phyloP scores from a whole-genome alignment of 2,329 filamentous ascomycete species.

The Xylariaceae sp. region DNA sequence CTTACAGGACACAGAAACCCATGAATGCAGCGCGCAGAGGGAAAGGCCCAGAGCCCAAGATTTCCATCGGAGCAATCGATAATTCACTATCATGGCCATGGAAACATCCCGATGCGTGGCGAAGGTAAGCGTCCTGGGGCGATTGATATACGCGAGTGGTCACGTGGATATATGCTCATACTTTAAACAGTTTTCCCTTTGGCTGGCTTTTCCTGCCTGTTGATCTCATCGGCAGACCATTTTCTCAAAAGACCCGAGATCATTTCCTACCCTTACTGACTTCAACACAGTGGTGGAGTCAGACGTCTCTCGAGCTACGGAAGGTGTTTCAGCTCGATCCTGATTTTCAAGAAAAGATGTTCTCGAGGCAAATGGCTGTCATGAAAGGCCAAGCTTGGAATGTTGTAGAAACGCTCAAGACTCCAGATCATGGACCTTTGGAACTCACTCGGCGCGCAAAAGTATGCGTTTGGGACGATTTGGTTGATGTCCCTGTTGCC shows the following conservation, averaged over 20 bases:
- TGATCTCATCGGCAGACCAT: constrained; percentile 91
- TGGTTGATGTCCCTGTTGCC: constrained; percentile 92
- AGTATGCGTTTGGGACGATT: constrained; percentile 96
- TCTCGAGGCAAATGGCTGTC: constrained; percentile 94
- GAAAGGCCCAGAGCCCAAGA: constrained; percentile 48
- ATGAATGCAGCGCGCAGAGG: constrained; percentile 69
- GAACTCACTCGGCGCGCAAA: constrained; percentile 86
- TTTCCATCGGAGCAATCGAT: constrained; percentile 89
- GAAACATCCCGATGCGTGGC: constrained; percentile 93
- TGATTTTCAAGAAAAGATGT: constrained; percentile 99
- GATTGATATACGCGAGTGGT: not conserved
- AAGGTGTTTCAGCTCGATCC: constrained; percentile 86
- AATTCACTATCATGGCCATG: constrained; percentile 98
- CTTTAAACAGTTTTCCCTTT: constrained; percentile 78
- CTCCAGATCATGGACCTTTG: constrained; percentile 83
- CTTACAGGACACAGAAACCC: constrained; percentile 74
- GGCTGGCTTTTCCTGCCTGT: constrained; percentile 98
- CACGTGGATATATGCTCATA: constrained; percentile 18
- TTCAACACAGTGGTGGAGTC: constrained; percentile 94
- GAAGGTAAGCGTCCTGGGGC: constrained; percentile 39
- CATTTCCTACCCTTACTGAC: constrained; percentile 96
- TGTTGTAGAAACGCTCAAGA: constrained; percentile 95
- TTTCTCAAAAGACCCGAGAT: constrained; percentile 86
- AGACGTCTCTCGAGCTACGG: constrained; percentile 83
- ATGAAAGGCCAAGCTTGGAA: constrained; percentile 99